phyloP scores from a whole-genome alignment of 768 basidiomycete species.

The Podaxis sp. region DNA sequence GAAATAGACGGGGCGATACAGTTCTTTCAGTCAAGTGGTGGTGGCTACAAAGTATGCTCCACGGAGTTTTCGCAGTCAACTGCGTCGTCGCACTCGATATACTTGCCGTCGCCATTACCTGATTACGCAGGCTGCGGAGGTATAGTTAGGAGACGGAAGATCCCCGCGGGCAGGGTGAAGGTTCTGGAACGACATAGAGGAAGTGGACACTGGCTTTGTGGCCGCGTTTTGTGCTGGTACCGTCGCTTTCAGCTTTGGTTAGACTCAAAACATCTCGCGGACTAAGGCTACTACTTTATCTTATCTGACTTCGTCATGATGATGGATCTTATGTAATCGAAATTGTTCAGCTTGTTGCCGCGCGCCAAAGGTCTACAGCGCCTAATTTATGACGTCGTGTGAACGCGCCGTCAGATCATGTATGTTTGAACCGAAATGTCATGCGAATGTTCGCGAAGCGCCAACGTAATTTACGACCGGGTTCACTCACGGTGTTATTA shows the following conservation, averaged over 20 bases:
- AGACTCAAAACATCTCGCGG: neutral
- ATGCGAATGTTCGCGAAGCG: too few relatives aligned
- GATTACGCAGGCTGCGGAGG: neutral
- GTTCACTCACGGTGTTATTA: too few relatives aligned
- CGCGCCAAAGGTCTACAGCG: too few relatives aligned
- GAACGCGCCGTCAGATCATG: neutral
- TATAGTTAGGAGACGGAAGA: neutral
- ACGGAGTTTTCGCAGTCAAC: neutral
- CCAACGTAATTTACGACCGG: too few relatives aligned
- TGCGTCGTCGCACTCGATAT: neutral
- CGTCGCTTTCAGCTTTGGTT: neutral
- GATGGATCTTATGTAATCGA: too few relatives aligned
- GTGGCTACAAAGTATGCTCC: neutral
- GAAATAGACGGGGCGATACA: constrained; percentile 1
- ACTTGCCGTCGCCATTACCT: neutral
- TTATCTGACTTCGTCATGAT: neutral
- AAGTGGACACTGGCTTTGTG: neutral
- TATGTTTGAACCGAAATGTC: neutral
- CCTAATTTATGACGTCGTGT: neutral
- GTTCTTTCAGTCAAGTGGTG: neutral
- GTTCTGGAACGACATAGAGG: neutral
- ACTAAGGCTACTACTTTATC: neutral
- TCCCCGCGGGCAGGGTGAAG: neutral
- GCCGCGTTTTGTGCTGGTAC: neutral
- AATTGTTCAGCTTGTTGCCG: too few relatives aligned